Percentiles rank a stretch among this genome's conserved stretches.
phyloP scores from a whole-genome alignment of 441 rosid species.

The Melastoma candidum region DNA sequence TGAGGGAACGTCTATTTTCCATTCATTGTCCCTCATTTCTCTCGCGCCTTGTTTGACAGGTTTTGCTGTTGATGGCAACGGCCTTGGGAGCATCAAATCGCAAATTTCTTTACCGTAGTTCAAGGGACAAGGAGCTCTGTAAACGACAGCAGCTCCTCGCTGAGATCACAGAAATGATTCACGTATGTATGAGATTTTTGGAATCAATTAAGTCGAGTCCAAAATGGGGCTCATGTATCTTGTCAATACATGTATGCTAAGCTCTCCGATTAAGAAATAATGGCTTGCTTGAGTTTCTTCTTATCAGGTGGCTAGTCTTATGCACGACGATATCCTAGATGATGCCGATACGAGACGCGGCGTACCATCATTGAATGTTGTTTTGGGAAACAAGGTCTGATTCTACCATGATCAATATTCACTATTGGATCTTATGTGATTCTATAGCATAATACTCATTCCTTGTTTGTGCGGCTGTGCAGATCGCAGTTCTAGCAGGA shows the following conservation, averaged over 20 bases:
- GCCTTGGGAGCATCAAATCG: slow-evolving; percentile 56
- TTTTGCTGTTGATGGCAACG: slow-evolving; percentile 80
- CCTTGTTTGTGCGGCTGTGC: background rate
- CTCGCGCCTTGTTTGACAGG: slow-evolving; percentile 27
- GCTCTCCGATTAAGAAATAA: slow-evolving; percentile 5
- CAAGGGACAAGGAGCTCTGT: slow-evolving; percentile 49
- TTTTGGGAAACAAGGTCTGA: slow-evolving; percentile 89
- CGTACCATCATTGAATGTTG: slow-evolving; percentile 73
- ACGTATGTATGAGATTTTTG: slow-evolving; percentile 40
- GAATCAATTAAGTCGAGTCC: background rate
- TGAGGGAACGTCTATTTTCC: background rate
- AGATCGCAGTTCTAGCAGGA: slow-evolving; percentile 74
- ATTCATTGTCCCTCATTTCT: background rate
- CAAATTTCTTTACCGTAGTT: slow-evolving; percentile 24
- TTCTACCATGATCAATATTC: background rate
- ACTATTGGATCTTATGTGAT: background rate
- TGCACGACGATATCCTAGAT: slow-evolving; percentile 95
- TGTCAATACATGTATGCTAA: slow-evolving; percentile 2
- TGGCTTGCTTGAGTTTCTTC: background rate
- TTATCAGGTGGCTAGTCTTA: slow-evolving; percentile 90
- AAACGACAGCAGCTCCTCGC: slow-evolving; percentile 75
- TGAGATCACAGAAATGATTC: slow-evolving; percentile 98
- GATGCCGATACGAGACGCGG: slow-evolving; percentile 95
- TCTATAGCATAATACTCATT: too few relatives aligned
- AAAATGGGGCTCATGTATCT: too few relatives aligned